Base-by-base conservation (phyloP, 2,329 filamentous ascomycete species). In the Trichophyton benhamiae region DNA sequence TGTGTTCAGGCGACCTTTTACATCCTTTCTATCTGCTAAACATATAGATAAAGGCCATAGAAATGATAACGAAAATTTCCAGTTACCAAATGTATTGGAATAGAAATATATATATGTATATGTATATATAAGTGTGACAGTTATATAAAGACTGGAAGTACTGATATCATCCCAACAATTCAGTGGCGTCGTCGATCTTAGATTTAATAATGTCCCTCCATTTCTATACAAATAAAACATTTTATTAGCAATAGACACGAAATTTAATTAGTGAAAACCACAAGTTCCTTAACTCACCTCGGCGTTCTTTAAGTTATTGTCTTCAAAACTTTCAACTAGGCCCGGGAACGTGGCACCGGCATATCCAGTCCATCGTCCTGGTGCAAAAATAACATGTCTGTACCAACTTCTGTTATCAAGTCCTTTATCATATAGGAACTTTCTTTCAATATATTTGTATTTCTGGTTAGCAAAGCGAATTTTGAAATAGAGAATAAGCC, bases 311-410 rank as follows among this genome's bases (percentile, higher is more conserved):
- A 72, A 59, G 69, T 82, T 76, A 1, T 72, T 71, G 52, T 76
- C 79, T 30, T 85, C 81, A 55, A 87, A 75, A 59, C 79, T 81
- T 70, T 87, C 84, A 3, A 85, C 80, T n/a, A 87, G 72, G 1
- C 83, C 83, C 1, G 84, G 84, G 67, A 83, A 87, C 7, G 83
- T 85, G 3, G 81, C 84, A 2, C 91, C 91, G 0, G 90, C 79
- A 73, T 96, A 96, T 0, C 91, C 91, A 0, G 90, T 96, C 90
- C 91, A 95, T 57, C 92, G 72, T 0, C 91, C 91, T 0, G 91
- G 91, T 0, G 91, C 91, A 74, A 95, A 96, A 0, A 96, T 87
- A 1, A 96, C 87, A 69, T 96, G 92, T 77, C 96, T 96, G 78
- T 92, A 97, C 91, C 91, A 96, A 25, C 78, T 78, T 63, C 92